A percentile compares a stretch with the other conserved stretches of the same genome.
These are phyloP conservation scores for Piper betle DNA, from an alignment of 164 flowering plant genomes.

Conservation along the genomic window DNA sequence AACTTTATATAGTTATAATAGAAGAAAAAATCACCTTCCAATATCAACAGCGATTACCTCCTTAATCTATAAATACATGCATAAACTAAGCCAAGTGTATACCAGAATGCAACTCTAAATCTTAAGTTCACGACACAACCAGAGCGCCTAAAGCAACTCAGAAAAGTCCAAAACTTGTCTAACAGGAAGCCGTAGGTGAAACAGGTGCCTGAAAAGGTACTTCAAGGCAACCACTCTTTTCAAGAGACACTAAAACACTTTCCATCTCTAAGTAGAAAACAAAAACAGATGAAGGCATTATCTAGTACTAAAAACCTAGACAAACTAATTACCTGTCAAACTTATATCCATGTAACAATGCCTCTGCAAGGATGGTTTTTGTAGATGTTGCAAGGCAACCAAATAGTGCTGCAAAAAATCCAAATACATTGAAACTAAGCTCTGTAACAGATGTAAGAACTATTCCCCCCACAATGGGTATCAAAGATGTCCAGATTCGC, in stretches of 20 bases:
- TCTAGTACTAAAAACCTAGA: not conserved
- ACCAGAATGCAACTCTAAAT: too few relatives aligned
- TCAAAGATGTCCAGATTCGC: conserved; percentile 84
- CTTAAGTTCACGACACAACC: too few relatives aligned
- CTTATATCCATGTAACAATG: conserved; percentile 88
- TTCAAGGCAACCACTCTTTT: too few relatives aligned
- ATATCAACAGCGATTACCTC: too few relatives aligned
- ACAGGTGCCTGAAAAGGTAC: too few relatives aligned
- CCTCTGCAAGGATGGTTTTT: conserved; percentile 94
- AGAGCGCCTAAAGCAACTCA: too few relatives aligned
- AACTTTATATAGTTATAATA: too few relatives aligned
- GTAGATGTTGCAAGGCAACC: conserved; percentile 97
- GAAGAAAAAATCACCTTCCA: too few relatives aligned
- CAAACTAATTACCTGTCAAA: conserved; percentile 63
- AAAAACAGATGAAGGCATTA: not conserved
- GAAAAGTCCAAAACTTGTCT: too few relatives aligned
- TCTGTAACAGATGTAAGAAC: conserved; percentile 91
- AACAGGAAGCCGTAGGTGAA: too few relatives aligned
- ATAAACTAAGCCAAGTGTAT: too few relatives aligned
- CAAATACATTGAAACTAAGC: conserved; percentile 80
- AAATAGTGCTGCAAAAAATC: conserved; percentile 86
- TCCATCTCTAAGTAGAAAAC: not conserved
- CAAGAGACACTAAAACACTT: not conserved
- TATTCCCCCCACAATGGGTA: conserved; percentile 95
- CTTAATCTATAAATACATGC: too few relatives aligned